Base-by-base conservation (phyloP, 805 yeast species). In the Kregervanrija fluxuum region DNA sequence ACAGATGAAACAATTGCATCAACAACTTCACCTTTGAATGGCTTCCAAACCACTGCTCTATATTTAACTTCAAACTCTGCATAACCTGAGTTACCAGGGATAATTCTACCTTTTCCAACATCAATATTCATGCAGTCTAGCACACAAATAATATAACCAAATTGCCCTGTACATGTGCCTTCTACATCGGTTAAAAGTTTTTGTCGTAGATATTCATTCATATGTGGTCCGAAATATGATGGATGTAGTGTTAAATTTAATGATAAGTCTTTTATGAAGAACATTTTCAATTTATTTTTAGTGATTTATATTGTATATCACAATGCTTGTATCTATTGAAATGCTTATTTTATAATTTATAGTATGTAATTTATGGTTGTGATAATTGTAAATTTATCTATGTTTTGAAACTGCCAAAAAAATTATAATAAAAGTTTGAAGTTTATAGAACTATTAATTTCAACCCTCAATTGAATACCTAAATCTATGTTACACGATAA, bases 101-200 rank as follows among this genome's bases (percentile, higher is more conserved):
- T 75, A 51, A 93, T 86, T 54, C 85, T 73, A 14, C 99, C 99
- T 55, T 88, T 83, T 40, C 96, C 99, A 33, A 93, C 95, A 60
- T 93, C 97, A 46, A 93, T 88, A 53, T 82, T 78, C 84, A 87
- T 88, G 53, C 95, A 87, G 61, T 93, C 98, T 61, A 93, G 73
- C 37, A 93, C 99, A 67, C 97, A 91, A 46, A 93, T 82, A 53
- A 93, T 93, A 64, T 93, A 93, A 11, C 99, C 99, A 70, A 93
- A 93, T 65, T 93, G 96, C 56, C 99, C 99, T 0, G 98, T 90
- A 68, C 98, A 93, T 1, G 98, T 89, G 22, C 99, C 99, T 68
- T 93, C 99, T 37, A 93, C 99, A 61, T 93, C 99, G 52, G 87
- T 89, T 47, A 93, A 74, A 50, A 93, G 74, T 65, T 91, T 90